These are phyloP conservation scores for Paracorniculantispora psalliotae DNA, from an alignment of 2,329 filamentous ascomycete species.

Conservation along the genomic window DNA sequence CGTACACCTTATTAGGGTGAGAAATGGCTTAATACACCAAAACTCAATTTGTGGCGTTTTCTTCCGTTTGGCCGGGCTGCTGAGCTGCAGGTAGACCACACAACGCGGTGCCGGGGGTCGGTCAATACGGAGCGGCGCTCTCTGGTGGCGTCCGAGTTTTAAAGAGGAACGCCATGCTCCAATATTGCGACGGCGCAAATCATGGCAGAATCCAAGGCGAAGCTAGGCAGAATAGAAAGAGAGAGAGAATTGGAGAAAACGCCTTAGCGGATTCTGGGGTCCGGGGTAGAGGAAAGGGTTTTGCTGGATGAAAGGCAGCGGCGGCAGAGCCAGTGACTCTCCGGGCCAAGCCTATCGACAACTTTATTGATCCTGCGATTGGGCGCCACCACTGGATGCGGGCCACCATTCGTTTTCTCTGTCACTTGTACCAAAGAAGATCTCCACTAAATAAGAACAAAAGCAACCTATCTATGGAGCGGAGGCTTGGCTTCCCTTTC, in stretches of 20 bases:
- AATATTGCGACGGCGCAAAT: not conserved
- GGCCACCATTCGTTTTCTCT: not conserved
- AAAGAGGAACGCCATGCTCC: not conserved
- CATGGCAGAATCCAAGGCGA: not conserved
- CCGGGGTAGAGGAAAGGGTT: not conserved
- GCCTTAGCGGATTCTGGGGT: not conserved
- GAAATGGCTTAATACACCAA: not conserved
- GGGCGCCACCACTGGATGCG: not conserved
- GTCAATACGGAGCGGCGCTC: too few species aligned
- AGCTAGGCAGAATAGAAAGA: not conserved
- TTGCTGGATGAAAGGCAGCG: not conserved
- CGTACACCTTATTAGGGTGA: not conserved
- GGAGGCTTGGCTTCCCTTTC: not conserved
- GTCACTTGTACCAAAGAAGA: not conserved
- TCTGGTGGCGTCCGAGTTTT: not conserved
- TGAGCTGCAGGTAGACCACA: not conserved
- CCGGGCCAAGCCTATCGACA: conserved; percentile 6
- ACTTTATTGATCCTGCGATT: conserved; percentile 8
- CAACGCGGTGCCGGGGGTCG: not conserved
- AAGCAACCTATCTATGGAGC: not conserved
- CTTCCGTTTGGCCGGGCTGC: conserved; percentile 5
- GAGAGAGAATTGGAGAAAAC: too few species aligned
- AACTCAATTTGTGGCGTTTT: not conserved
- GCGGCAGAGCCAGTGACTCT: not conserved
- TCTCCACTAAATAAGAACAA: not conserved